phyloP scores from a whole-genome alignment of 176 grass and related monocot genomes.

The Puya raimondii region DNA sequence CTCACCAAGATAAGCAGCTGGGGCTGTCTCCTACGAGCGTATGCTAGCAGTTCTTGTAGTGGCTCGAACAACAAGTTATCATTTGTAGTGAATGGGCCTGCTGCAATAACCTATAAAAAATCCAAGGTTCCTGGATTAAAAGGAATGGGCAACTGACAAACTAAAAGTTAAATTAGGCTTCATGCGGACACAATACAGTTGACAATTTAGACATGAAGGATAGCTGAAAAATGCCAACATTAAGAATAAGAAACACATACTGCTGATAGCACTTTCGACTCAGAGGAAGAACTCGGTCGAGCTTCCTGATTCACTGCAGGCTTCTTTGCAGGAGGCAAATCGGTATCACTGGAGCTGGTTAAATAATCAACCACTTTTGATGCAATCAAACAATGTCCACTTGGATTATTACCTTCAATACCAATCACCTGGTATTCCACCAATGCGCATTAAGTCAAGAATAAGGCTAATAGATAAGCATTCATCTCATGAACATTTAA shows the following conservation, averaged over 20 bases:
- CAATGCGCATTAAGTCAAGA: background rate
- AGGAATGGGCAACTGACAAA: background rate
- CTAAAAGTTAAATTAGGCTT: background rate
- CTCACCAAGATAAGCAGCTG: slow-evolving; percentile 87
- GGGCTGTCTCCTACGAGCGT: slow-evolving; percentile 64
- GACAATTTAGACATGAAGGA: background rate
- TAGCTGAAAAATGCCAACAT: background rate
- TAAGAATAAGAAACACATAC: slow-evolving; percentile 26
- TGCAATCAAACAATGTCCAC: slow-evolving; percentile 76
- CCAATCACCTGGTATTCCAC: slow-evolving; percentile 58
- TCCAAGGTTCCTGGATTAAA: slow-evolving; percentile 9
- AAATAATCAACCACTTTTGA: slow-evolving; percentile 70
- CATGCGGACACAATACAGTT: background rate
- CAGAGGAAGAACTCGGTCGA: slow-evolving; percentile 29
- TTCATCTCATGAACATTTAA: background rate
- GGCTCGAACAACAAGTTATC: slow-evolving; percentile 95
- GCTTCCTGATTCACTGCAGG: slow-evolving; percentile 39
- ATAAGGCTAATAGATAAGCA: background rate
- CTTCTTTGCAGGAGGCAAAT: slow-evolving; percentile 67
- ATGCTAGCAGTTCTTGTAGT: slow-evolving; percentile 83
- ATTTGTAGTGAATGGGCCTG: slow-evolving; percentile 80
- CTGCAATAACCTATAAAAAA: slow-evolving; percentile 69
- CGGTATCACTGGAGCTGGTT: slow-evolving; percentile 34
- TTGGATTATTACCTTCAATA: slow-evolving; percentile 86
- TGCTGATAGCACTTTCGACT: slow-evolving; percentile 39